Conservation (phyloP, 2,329 filamentous ascomycete species). For the Byssothecium circinans region DNA sequence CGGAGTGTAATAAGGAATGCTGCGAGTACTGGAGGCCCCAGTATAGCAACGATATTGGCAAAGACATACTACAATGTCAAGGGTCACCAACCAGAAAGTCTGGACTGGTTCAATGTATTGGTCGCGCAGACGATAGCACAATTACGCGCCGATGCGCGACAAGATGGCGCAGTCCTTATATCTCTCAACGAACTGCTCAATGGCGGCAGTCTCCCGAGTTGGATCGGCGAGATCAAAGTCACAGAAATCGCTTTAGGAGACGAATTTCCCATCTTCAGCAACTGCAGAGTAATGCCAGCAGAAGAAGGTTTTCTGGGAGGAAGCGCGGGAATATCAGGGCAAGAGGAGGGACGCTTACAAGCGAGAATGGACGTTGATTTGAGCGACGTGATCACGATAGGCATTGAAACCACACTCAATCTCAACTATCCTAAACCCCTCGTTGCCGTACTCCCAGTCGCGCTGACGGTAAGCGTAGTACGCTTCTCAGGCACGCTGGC, state of each 20-base stretch:
- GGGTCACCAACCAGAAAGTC: constrained; percentile 90
- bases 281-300: constrained; percentile 92
- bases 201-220: constrained; percentile 81
- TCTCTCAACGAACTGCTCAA: constrained; percentile 86
- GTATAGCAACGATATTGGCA: constrained; percentile 88
- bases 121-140: constrained; percentile 96
- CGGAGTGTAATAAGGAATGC: constrained; percentile 50
- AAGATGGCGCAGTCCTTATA: constrained; percentile 85
- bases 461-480: constrained; percentile 86
- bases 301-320: constrained; percentile 66
- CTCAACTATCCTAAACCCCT: constrained; percentile 92
- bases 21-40: constrained; percentile 62
- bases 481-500: constrained; percentile 93
- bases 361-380: constrained; percentile 96
- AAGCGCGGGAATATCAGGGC: constrained; percentile 49
- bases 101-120: constrained; percentile 99
- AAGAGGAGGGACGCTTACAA: constrained; percentile 76
- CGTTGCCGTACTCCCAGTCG: constrained; percentile 87
- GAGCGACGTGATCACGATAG: constrained; percentile 92
- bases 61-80: constrained; percentile 98
- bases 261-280: constrained; percentile 98
- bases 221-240: constrained; percentile 89
- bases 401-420: constrained; percentile 88
- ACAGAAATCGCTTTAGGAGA: constrained; percentile 93
- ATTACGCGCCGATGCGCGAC: constrained; percentile 86